These are phyloP conservation scores for Bothia castanella DNA, from an alignment of 1,284 basidiomycete genomes.

Conservation along the genomic window DNA sequence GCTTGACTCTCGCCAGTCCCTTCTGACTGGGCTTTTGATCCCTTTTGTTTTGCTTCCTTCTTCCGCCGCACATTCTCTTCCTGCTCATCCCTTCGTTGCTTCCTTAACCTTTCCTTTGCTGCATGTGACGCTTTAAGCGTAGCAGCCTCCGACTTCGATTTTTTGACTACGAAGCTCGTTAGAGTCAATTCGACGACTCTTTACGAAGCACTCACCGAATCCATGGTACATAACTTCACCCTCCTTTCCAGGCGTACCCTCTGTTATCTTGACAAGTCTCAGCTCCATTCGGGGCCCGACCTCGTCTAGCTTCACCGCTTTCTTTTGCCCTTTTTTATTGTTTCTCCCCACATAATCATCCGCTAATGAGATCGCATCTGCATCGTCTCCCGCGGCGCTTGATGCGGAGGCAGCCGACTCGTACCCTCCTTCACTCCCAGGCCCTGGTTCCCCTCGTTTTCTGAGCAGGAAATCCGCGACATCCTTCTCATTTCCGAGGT, in stretches of 20 bases:
- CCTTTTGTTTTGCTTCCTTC: slow-evolving; percentile 45
- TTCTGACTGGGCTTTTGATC: slow-evolving; percentile 24
- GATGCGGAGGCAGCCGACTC: slow-evolving; percentile 76
- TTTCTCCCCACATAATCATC: slow-evolving; percentile 94
- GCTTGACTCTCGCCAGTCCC: slow-evolving; percentile 35
- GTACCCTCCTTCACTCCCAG: slow-evolving; percentile 69
- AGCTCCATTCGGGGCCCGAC: slow-evolving; percentile 95
- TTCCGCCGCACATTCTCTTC: slow-evolving; percentile 84
- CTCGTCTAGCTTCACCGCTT: slow-evolving; percentile 90
- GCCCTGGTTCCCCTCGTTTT: slow-evolving; percentile 60
- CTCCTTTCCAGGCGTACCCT: slow-evolving; percentile 89
- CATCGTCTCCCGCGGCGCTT: slow-evolving; percentile 82
- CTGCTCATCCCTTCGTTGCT: slow-evolving; percentile 80
- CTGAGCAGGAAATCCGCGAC: slow-evolving; percentile 93
- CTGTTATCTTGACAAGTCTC: slow-evolving; percentile 88
- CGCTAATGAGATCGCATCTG: slow-evolving; percentile 77
- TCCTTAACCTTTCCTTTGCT: slow-evolving; percentile 69
- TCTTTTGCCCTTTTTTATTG: slow-evolving; percentile 85
- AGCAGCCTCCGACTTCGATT: slow-evolving; percentile 67
- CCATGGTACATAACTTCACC: slow-evolving; percentile 89
- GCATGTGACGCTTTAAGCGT: slow-evolving; percentile 71
- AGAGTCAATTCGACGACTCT: slow-evolving; percentile 5
- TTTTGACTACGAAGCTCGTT: slow-evolving; percentile 60
- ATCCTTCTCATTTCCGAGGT: slow-evolving; percentile 88
- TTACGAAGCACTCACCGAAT: slow-evolving; percentile 58